A percentile compares a stretch with the other conserved stretches of the same genome.
Evolutionary conservation across 352 stramenopile genomes (phyloP).

Genomic region (Thalassiosira mediterranea): DNA sequence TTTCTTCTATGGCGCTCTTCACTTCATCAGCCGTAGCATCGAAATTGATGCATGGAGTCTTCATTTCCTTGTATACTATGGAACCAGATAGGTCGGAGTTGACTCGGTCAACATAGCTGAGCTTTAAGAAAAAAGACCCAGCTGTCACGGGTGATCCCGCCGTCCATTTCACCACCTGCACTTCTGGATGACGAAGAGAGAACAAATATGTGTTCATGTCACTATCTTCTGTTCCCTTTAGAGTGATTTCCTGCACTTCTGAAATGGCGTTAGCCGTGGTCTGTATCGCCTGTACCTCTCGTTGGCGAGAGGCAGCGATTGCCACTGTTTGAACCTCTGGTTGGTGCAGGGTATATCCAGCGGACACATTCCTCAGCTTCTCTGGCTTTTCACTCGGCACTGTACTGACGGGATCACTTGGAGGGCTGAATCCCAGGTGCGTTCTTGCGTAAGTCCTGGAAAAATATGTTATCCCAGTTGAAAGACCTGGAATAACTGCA

Average conservation of each 20-base stretch:
- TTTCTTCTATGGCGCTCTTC: slow-evolving; percentile 58
- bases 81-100: slow-evolving; percentile 42
- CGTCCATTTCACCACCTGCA: slow-evolving; percentile 71
- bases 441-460: slow-evolving; percentile 68
- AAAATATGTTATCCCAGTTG: slow-evolving; percentile 83
- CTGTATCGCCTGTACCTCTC: slow-evolving; percentile 80
- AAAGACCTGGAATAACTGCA: slow-evolving; percentile 55
- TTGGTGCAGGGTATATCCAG: slow-evolving; percentile 66
- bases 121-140: slow-evolving; percentile 62
- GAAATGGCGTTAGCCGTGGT: slow-evolving; percentile 74
- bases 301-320: slow-evolving; percentile 72
- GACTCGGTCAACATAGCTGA: slow-evolving; percentile 55
- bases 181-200: slow-evolving; percentile 80
- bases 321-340: slow-evolving; percentile 91
- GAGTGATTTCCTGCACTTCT: slow-evolving; percentile 81
- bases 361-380: slow-evolving; percentile 44
- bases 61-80: slow-evolving; percentile 66
- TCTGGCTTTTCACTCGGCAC: slow-evolving; percentile 58
- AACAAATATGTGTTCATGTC: slow-evolving; percentile 64
- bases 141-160: slow-evolving; percentile 52
- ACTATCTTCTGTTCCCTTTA: slow-evolving; percentile 46
- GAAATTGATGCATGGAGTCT: slow-evolving; percentile 79
- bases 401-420: slow-evolving; percentile 45
- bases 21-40: slow-evolving; percentile 72
- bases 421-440: slow-evolving; percentile 57